These are phyloP conservation scores for Clonostachys rosea DNA, from an alignment of 2,329 filamentous ascomycete species.

Conservation along the genomic window DNA sequence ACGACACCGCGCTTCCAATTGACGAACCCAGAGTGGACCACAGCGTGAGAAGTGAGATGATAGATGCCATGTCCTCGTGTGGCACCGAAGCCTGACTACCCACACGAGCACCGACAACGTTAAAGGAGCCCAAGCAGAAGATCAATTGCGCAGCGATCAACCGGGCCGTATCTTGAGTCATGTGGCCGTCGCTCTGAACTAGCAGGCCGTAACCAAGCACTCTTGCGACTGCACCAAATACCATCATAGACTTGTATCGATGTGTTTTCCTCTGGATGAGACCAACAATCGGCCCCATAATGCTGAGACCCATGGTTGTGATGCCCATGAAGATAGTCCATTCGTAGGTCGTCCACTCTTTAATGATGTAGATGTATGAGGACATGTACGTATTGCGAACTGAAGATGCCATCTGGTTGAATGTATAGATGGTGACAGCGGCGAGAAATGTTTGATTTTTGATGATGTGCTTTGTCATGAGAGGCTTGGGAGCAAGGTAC, in stretches of 20 bases:
- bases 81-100: conserved; percentile 33
- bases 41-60: conserved; percentile 28
- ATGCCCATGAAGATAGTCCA: conserved; percentile 34
- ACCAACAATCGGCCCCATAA: conserved; percentile 27
- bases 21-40: conserved; percentile 31
- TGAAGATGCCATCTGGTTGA: conserved; percentile 25
- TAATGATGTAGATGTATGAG: conserved; percentile 31
- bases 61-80: conserved; percentile 31
- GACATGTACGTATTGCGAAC: conserved; percentile 29
- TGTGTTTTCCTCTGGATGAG: conserved; percentile 27
- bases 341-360: conserved; percentile 31
- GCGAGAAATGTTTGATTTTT: conserved; percentile 23
- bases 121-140: conserved; percentile 26
- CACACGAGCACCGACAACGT: conserved; percentile 31
- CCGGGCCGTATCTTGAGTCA: conserved; percentile 23
- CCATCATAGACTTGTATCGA: conserved; percentile 33
- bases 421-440: conserved; percentile 17
- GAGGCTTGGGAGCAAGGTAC: conserved; percentile 20
- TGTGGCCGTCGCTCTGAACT: conserved; percentile 16
- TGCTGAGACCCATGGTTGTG: conserved; percentile 29
- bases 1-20: conserved; percentile 29
- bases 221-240: conserved; percentile 26
- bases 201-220: conserved; percentile 28
- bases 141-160: conserved; percentile 28
- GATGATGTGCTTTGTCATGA: conserved; percentile 22